These are phyloP conservation scores for Nitzschia putrida DNA, from an alignment of 108 stramenopile species.

Conservation along the genomic window DNA sequence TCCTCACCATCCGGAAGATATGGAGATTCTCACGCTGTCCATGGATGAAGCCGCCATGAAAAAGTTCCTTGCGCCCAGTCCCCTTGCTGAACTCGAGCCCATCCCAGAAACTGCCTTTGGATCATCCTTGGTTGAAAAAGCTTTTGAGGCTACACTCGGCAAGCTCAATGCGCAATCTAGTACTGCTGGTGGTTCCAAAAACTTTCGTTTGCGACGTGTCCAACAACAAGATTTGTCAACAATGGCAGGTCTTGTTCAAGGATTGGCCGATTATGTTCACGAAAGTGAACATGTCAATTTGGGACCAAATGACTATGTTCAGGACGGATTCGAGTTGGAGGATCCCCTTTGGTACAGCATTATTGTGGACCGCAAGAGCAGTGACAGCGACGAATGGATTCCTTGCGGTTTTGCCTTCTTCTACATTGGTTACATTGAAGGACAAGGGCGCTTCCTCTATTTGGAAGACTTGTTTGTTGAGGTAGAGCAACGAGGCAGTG, in stretches of 20 bases:
- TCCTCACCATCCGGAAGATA: conserved; percentile 1
- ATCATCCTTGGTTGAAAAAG: background rate
- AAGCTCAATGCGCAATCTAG: background rate
- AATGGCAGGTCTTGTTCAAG: conserved; percentile 36
- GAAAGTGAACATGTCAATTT: conserved; percentile 40
- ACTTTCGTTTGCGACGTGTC: conserved; percentile 14
- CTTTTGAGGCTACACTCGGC: background rate
- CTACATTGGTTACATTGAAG: conserved; percentile 44
- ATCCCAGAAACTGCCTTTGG: background rate
- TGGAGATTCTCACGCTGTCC: conserved; percentile 17
- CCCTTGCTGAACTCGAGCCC: background rate
- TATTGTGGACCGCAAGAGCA: conserved; percentile 11
- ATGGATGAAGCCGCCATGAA: conserved; percentile 23
- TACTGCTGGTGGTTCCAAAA: background rate
- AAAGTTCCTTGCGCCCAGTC: conserved; percentile 1
- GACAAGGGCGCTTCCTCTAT: conserved; percentile 52
- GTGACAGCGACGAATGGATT: background rate
- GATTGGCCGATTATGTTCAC: conserved; percentile 44
- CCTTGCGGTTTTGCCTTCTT: conserved; percentile 55
- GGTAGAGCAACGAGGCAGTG: conserved; percentile 41
- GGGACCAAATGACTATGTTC: conserved; percentile 12
- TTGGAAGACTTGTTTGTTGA: conserved; percentile 71
- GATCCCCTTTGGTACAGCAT: conserved; percentile 41
- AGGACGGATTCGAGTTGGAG: conserved; percentile 34
- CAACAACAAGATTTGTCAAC: conserved; percentile 9